Evolutionary conservation across 2,329 filamentous ascomycete species (phyloP).

Genomic region (Clarireedia homoeocarpa): DNA sequence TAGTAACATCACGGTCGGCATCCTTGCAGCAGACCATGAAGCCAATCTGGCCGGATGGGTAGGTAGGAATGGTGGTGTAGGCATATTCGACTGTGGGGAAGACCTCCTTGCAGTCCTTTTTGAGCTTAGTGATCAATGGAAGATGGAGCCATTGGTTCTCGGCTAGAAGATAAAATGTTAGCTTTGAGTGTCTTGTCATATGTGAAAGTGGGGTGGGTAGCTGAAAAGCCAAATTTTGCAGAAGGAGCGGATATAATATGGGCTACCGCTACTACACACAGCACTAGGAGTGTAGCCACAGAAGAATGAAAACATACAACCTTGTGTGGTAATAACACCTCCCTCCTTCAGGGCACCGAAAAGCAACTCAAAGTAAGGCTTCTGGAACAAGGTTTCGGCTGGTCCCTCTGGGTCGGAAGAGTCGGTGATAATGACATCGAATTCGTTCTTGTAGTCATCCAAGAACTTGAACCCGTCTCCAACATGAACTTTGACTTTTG

Average conservation of each 20-base stretch:
- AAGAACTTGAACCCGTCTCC: constrained; percentile 99
- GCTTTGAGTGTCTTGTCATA: neutral
- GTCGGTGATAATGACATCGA: constrained; percentile 99
- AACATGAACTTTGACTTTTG: constrained; percentile 85
- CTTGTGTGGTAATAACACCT: constrained; percentile 99
- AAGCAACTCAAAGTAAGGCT: constrained; percentile 95
- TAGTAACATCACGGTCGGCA: constrained; percentile 70
- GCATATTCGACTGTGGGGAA: constrained; percentile 98
- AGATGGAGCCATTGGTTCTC: constrained; percentile 99
- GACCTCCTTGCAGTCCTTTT: constrained; percentile 93
- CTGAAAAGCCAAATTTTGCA: neutral
- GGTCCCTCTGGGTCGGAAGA: constrained; percentile 96
- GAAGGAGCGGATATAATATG: constrained; percentile 4
- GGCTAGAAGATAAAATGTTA: constrained; percentile 43
- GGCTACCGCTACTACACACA: constrained; percentile 14
- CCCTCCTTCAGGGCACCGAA: constrained; percentile 83
- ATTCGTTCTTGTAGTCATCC: constrained; percentile 89
- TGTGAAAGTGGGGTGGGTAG: constrained; percentile 11
- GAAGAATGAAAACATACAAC: constrained; percentile 68
- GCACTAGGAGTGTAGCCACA: constrained; percentile 46
- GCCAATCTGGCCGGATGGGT: constrained; percentile 97
- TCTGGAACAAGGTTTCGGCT: constrained; percentile 94
- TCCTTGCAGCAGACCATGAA: constrained; percentile 99
- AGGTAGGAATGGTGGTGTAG: constrained; percentile 98
- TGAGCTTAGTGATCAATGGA: constrained; percentile 84